These are phyloP conservation scores for Pyronema omphalodes DNA, from an alignment of 495 filamentous ascomycete genomes.

Conservation along the genomic window DNA sequence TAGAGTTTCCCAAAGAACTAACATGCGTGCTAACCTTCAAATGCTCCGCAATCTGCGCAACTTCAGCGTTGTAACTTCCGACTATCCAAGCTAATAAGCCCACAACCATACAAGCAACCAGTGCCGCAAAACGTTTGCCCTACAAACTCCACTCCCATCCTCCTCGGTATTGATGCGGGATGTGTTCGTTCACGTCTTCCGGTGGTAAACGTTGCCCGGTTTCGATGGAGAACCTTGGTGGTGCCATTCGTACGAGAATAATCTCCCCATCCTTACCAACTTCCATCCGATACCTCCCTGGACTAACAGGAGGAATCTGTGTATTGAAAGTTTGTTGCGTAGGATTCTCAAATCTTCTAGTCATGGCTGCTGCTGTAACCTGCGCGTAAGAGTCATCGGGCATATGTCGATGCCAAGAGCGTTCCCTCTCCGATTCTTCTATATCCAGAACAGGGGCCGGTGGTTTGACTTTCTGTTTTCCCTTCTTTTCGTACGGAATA, in stretches of 20 bases:
- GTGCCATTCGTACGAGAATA: not conserved
- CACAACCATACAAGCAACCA: conserved; percentile 51
- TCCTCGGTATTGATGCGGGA: conserved; percentile 2
- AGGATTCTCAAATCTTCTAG: not conserved
- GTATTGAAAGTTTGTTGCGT: not conserved
- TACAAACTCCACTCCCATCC: conserved; percentile 20
- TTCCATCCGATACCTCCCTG: conserved; percentile 3
- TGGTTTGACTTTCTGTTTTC: not conserved
- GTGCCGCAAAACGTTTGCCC: conserved; percentile 47
- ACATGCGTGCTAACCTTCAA: conserved; percentile 46
- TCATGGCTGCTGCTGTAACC: not conserved
- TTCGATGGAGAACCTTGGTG: not conserved
- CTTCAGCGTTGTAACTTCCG: conserved; percentile 58
- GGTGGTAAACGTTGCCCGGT: not conserved
- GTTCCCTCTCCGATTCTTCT: not conserved
- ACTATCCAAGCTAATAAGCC: conserved; percentile 47
- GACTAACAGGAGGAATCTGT: not conserved
- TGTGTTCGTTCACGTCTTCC: not conserved
- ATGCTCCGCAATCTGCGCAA: conserved; percentile 55
- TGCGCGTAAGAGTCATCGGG: not conserved
- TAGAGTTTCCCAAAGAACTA: conserved; percentile 52
- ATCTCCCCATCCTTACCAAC: conserved; percentile 4
- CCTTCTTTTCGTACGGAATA: not conserved
- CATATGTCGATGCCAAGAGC: not conserved
- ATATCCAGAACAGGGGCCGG: not conserved